Conservation (phyloP, 176 grass and related monocot genomes). For the Hsuehochloa calcarea region DNA sequence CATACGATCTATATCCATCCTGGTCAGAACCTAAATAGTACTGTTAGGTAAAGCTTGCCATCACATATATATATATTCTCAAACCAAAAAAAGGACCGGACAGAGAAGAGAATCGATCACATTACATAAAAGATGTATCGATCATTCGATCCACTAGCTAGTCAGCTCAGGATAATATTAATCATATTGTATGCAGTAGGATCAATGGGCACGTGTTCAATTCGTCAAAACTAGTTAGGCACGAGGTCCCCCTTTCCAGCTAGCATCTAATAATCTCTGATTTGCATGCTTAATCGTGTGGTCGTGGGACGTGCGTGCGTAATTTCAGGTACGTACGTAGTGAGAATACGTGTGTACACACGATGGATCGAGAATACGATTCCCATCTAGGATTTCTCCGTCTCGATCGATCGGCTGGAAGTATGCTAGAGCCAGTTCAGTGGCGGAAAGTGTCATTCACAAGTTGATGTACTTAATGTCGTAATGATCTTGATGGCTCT, state of each 20-base stretch:
- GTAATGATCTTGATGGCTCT: neutral
- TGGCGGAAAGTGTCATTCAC: slow-evolving; percentile 30
- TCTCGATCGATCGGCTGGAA: slow-evolving; percentile 13
- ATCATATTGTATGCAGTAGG: neutral
- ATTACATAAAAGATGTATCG: neutral
- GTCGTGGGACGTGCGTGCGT: neutral
- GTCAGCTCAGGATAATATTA: slow-evolving; percentile 14
- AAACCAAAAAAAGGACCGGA: neutral
- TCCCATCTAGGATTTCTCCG: neutral
- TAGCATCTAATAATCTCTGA: too few relatives aligned
- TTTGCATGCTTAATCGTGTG: neutral
- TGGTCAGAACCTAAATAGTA: neutral
- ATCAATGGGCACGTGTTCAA: slow-evolving; percentile 32
- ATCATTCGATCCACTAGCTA: neutral
- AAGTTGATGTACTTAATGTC: slow-evolving; percentile 15
- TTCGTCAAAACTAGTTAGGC: slow-evolving; percentile 46
- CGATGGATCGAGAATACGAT: neutral
- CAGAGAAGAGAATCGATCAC: neutral
- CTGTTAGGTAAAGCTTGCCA: neutral
- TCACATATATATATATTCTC: slow-evolving; percentile 29
- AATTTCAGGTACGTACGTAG: neutral
- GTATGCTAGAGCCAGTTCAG: slow-evolving; percentile 21
- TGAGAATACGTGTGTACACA: neutral
- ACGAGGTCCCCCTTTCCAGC: neutral
- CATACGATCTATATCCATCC: too few relatives aligned